Percentiles rank a stretch among this genome's conserved stretches.
Evolutionary conservation across 139 green algal species (phyloP).

Genomic region (Micractinium conductrix): DNA sequence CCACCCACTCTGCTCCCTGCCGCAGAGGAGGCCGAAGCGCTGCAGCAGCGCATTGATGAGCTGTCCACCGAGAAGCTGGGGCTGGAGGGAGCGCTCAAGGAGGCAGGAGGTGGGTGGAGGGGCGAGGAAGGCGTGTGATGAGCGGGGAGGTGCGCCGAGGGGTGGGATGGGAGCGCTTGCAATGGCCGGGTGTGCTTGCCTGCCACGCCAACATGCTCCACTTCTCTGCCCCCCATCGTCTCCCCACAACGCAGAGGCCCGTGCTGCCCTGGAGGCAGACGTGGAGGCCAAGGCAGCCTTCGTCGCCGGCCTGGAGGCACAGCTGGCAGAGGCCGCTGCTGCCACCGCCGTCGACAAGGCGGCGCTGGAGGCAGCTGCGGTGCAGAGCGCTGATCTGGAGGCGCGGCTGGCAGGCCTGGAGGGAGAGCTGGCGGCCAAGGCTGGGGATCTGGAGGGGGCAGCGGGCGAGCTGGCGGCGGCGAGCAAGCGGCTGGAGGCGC

Average conservation of each 20-base stretch:
- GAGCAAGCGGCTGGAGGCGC: background rate
- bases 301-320: constrained; percentile 32
- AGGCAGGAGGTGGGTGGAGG: background rate
- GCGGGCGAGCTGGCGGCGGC: background rate
- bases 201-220: background rate
- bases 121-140: too few species aligned
- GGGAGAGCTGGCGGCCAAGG: constrained; percentile 1
- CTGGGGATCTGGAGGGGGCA: background rate
- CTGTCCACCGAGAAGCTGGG: constrained; percentile 49
- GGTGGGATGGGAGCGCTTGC: background rate
- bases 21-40: constrained; percentile 40
- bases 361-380: background rate
- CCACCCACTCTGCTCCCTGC: background rate
- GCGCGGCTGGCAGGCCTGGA: background rate
- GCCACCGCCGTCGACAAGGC: constrained; percentile 21
- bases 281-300: constrained; percentile 38
- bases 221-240: background rate
- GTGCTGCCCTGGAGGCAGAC: constrained; percentile 38
- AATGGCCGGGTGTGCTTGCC: background rate
- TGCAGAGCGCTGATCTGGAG: background rate
- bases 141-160: too few species aligned
- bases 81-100: constrained; percentile 50
- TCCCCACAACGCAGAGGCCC: background rate
- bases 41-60: constrained; percentile 48
- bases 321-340: constrained; percentile 20